Conservation (phyloP, 1,139 yeast species). For the Taphrina sp. region DNA sequence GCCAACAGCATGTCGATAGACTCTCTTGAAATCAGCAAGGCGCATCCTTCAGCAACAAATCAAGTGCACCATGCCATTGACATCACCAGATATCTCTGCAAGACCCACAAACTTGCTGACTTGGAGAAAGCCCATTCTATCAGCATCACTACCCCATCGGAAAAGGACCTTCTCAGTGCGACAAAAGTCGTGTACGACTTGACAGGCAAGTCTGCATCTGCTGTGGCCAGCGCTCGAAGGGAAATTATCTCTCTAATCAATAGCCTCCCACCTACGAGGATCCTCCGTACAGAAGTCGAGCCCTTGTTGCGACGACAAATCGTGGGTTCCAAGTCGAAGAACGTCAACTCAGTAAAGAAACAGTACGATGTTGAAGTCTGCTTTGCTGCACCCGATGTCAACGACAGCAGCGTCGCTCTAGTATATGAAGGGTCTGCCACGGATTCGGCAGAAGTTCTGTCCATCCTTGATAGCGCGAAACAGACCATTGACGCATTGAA, state of each 20-base stretch:
- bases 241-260: slow-evolving; percentile 72
- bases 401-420: slow-evolving; percentile 49
- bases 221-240: slow-evolving; percentile 58
- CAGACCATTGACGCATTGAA: slow-evolving; percentile 60
- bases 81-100: slow-evolving; percentile 63
- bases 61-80: slow-evolving; percentile 71
- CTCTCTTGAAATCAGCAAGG: slow-evolving; percentile 74
- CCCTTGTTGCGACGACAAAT: slow-evolving; percentile 60
- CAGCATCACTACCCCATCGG: slow-evolving; percentile 57
- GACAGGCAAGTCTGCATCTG: slow-evolving; percentile 49
- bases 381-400: slow-evolving; percentile 51
- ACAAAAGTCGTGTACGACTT: slow-evolving; percentile 50
- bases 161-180: slow-evolving; percentile 44
- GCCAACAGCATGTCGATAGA: slow-evolving; percentile 61
- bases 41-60: slow-evolving; percentile 56
- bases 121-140: slow-evolving; percentile 51
- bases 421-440: slow-evolving; percentile 47
- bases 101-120: slow-evolving; percentile 50
- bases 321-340: slow-evolving; percentile 42
- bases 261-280: slow-evolving; percentile 64
- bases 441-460: slow-evolving; percentile 48
- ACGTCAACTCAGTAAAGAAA: slow-evolving; percentile 52
- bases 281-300: slow-evolving; percentile 67
- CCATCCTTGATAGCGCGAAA: slow-evolving; percentile 48
- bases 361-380: slow-evolving; percentile 57